Base-by-base conservation (phyloP, 2,329 filamentous ascomycete genomes). In the Tolypocladium ophioglossoides region DNA sequence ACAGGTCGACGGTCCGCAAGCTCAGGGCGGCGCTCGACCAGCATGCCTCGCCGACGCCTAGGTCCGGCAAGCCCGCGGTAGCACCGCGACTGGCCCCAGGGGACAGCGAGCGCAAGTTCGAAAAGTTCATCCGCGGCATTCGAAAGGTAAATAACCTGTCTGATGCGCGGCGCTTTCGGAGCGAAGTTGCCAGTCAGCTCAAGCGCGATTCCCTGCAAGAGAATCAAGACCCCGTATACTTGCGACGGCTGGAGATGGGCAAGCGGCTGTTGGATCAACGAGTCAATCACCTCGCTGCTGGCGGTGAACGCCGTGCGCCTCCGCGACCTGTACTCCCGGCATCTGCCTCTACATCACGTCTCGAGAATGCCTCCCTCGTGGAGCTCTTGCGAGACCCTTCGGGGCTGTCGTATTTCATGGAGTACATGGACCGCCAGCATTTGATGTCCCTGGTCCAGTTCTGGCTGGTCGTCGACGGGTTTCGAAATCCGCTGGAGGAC, bases 361-460 rank as follows among this genome's bases (percentile, higher is more conserved):
- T 91, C 40, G 85, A 91, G 59, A 87, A 87, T 61, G 86, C 86
- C 9, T 85, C 88, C 1, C 75, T 97, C 2, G 82, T 85, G 14
- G 91, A 97, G 59, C 78, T 99, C n/a, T 77, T 99, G 55, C 87
- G 91, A 61, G 91, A 95, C 68, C 83, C 94, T 2, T 87, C 92
- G 1, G 92, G 90, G 0, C 77, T 99, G 10, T 97, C 94, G 2
- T 99, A 96, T 67, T 97, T 99, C 72, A 99, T 99, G 94, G 94
- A 99, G 67, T 97, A 91, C 65, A 99, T 99, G 94, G 94, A 99
- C 67, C 85, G 94, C 44, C 87, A 91, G 66, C 79, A 81, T 18
- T 77, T 92, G 30, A 92, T 97, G 86, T 81, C 87, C 16, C 74
- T 96, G 49, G 91, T 99, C 7, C 94, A 99, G 64, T 99, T 97